Percentiles rank a stretch among this genome's conserved stretches.
These are phyloP conservation scores for Penicillium sp. DNA, from an alignment of 2,329 filamentous ascomycete species.

Conservation along the genomic window DNA sequence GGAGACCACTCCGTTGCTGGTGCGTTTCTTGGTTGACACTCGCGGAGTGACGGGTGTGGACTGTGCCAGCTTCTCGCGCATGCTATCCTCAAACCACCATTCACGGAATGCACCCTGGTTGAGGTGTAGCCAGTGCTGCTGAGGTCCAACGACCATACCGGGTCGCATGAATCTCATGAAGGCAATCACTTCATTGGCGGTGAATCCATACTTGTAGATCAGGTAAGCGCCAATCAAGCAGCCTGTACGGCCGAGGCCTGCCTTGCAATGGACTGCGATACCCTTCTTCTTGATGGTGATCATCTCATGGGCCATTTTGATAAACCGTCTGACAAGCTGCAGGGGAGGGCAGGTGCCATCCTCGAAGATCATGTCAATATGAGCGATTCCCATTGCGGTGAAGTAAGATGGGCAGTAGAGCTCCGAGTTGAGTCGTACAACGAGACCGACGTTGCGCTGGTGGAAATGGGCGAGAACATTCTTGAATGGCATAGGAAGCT, in stretches of 20 bases:
- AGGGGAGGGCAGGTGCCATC: conserved; percentile 91
- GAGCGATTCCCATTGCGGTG: conserved; percentile 84
- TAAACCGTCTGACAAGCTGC: conserved; percentile 83
- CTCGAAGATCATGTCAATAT: conserved; percentile 99
- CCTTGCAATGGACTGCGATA: conserved; percentile 97
- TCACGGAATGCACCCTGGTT: conserved; percentile 97
- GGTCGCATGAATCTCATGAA: conserved; percentile 99
- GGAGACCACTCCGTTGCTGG: conserved; percentile 61
- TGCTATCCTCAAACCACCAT: conserved; percentile 77
- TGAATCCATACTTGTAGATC: conserved; percentile 95
- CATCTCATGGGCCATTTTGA: conserved; percentile 86
- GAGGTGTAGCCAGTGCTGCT: conserved; percentile 97
- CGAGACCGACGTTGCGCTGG: conserved; percentile 78
- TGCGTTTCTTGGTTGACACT: conserved; percentile 52
- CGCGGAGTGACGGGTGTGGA: conserved; percentile 49
- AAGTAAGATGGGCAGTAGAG: conserved; percentile 97
- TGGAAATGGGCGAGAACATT: conserved; percentile 87
- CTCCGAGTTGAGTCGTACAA: conserved; percentile 89
- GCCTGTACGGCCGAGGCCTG: conserved; percentile 85
- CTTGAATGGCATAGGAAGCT: conserved; percentile 79
- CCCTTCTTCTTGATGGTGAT: conserved; percentile 84
- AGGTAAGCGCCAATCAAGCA: conserved; percentile 95
- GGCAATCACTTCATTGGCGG: conserved; percentile 90
- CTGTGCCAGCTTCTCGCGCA: conserved; percentile 73
- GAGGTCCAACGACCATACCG: conserved; percentile 96